These are phyloP conservation scores for Candida pseudoglaebosa DNA, from an alignment of 805 yeast species.

Conservation along the genomic window DNA sequence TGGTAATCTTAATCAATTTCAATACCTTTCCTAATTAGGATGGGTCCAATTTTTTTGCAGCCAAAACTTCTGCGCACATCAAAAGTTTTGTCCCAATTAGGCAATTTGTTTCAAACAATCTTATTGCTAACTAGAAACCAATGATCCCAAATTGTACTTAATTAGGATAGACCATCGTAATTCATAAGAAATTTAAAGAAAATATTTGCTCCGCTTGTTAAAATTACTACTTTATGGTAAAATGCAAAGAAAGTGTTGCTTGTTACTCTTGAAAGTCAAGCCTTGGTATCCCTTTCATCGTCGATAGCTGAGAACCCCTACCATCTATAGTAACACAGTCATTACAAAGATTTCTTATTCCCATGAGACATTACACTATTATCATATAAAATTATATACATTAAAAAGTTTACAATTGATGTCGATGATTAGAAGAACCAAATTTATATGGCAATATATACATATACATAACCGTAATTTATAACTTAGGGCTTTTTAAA, in stretches of 20 bases:
- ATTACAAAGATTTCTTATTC: not conserved
- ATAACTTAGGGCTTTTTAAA: no score
- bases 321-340: not conserved
- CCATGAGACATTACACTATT: not conserved
- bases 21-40: slow-evolving; percentile 11
- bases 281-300: slow-evolving; percentile 1
- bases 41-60: slow-evolving; percentile 4
- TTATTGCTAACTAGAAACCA: no score
- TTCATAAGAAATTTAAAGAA: no score
- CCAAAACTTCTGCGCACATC: slow-evolving; percentile 3
- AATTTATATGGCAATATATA: no score
- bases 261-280: not conserved
- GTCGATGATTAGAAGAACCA: no score
- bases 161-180: slow-evolving; percentile 3
- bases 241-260: not conserved
- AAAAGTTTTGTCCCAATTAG: slow-evolving; percentile 15
- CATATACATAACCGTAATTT: no score
- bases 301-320: not conserved
- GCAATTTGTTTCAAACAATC: slow-evolving; percentile 13
- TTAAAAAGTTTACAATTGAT: no score
- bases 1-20: not conserved
- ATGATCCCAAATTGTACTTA: not conserved
- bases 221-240: not conserved
- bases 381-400: no score
- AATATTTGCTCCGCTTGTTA: not conserved